A percentile compares a stretch with the other conserved stretches of the same genome.
These are phyloP conservation scores for Boeremia exigua DNA, from an alignment of 2,329 filamentous ascomycete genomes.

Conservation along the genomic window DNA sequence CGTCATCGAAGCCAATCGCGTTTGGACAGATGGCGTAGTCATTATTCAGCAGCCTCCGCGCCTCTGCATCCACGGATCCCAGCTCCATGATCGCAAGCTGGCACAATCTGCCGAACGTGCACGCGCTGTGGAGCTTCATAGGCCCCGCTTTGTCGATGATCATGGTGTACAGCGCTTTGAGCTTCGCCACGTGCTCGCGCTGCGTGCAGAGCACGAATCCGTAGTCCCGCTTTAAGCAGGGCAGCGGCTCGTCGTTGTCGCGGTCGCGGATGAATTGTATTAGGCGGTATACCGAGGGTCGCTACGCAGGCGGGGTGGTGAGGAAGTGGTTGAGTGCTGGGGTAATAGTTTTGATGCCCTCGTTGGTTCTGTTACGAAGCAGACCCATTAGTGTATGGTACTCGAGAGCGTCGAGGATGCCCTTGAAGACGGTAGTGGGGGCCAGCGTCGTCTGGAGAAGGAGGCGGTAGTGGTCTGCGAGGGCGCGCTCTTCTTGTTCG, in stretches of 20 bases:
- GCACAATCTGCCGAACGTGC: constrained; percentile 2
- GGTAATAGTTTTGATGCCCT: background rate
- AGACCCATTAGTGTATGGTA: constrained; percentile 4
- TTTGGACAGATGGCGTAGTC: constrained; percentile 5
- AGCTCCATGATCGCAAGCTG: constrained; percentile 9
- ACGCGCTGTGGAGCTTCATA: constrained; percentile 20
- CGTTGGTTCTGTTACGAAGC: constrained; percentile 14
- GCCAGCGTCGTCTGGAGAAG: constrained; percentile 8
- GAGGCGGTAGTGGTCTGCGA: constrained; percentile 18
- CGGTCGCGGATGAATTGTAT: constrained; percentile 23
- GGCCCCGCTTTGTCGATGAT: constrained; percentile 12
- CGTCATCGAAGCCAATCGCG: constrained; percentile 16
- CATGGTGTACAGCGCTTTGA: constrained; percentile 23
- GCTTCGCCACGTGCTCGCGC: constrained; percentile 21
- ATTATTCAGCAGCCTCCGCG: constrained; percentile 14
- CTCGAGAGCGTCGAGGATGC: constrained; percentile 17
- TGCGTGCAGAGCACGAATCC: constrained; percentile 21
- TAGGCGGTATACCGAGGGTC: constrained; percentile 21
- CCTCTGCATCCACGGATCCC: background rate
- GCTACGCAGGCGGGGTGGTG: background rate
- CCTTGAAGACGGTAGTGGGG: constrained; percentile 5
- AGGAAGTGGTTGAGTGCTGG: constrained; percentile 24
- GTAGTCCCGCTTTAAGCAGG: constrained; percentile 25
- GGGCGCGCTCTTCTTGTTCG: constrained; percentile 2
- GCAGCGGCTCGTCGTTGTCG: constrained; percentile 9